Conservation (phyloP, 2,329 filamentous ascomycete genomes). For the Ceratocystis papillata region DNA sequence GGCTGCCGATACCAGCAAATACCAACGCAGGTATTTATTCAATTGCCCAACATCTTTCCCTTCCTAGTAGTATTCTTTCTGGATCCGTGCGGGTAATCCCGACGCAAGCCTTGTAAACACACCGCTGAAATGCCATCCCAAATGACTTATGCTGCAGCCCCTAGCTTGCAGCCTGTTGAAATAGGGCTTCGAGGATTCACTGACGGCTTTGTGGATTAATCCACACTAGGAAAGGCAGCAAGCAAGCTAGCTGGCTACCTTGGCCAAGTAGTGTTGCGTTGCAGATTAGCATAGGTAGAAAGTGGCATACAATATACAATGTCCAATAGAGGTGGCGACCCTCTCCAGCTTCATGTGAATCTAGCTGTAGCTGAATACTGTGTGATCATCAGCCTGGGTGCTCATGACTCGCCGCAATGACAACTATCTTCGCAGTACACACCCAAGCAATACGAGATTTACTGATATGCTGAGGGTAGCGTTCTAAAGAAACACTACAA, state of each 20-base stretch:
- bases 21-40: background rate
- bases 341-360: background rate
- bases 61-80: background rate
- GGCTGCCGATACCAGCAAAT: background rate
- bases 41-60: background rate
- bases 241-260: background rate
- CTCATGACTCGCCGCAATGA: no score
- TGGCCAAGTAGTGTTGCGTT: background rate
- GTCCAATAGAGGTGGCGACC: background rate
- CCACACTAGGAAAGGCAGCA: no score
- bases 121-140: background rate
- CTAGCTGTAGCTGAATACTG: background rate
- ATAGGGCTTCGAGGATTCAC: background rate
- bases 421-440: no score
- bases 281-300: background rate
- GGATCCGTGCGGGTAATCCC: background rate
- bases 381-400: no score
- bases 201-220: no score
- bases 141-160: background rate
- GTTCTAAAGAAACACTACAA: no score
- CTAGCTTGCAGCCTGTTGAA: background rate
- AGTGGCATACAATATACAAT: background rate
- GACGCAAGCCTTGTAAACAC: background rate
- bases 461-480: no score
- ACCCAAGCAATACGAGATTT: no score